Evolutionary conservation across 2,329 filamentous ascomycete species (phyloP).

Genomic region (Triangularia verruculosa): DNA sequence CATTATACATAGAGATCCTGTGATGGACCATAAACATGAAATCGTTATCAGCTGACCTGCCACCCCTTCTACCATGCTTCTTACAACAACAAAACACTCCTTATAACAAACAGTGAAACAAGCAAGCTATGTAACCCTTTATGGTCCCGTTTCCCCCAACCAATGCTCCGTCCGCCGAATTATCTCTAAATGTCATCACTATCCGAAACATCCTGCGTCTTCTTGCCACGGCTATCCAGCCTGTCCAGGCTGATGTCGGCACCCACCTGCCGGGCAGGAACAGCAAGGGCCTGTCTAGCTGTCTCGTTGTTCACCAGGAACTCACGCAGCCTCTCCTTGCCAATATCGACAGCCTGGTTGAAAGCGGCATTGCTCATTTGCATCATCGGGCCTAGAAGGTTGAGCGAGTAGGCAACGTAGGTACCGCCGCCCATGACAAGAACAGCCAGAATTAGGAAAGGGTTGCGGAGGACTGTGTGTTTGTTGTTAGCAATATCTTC

Average conservation of each 20-base stretch:
- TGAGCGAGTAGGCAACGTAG: constrained; percentile 90
- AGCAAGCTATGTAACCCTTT: not conserved
- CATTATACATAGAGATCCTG: not conserved
- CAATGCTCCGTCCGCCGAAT: not conserved
- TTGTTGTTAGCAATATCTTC: constrained; percentile 10
- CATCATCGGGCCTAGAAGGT: constrained; percentile 92
- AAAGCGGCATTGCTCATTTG: constrained; percentile 91
- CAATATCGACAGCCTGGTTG: constrained; percentile 82
- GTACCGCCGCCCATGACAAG: constrained; percentile 72
- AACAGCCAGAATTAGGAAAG: constrained; percentile 85
- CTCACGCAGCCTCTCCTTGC: constrained; percentile 85
- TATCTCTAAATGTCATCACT: constrained; percentile 51
- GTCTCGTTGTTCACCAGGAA: constrained; percentile 87
- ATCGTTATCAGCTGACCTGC: constrained; percentile 11
- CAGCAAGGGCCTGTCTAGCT: constrained; percentile 76
- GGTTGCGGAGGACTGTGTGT: constrained; percentile 87
- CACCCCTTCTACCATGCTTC: not conserved
- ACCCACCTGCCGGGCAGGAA: constrained; percentile 51
- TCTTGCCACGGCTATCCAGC: constrained; percentile 59
- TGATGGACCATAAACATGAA: constrained; percentile 10
- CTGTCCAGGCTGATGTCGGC: constrained; percentile 57
- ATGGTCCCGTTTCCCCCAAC: not conserved
- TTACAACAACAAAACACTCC: constrained; percentile 5
- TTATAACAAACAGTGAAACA: constrained; percentile 8
- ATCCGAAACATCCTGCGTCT: constrained; percentile 35